Base-by-base conservation (phyloP, 2,329 filamentous ascomycete genomes). In the Boeremia lycopersici region DNA sequence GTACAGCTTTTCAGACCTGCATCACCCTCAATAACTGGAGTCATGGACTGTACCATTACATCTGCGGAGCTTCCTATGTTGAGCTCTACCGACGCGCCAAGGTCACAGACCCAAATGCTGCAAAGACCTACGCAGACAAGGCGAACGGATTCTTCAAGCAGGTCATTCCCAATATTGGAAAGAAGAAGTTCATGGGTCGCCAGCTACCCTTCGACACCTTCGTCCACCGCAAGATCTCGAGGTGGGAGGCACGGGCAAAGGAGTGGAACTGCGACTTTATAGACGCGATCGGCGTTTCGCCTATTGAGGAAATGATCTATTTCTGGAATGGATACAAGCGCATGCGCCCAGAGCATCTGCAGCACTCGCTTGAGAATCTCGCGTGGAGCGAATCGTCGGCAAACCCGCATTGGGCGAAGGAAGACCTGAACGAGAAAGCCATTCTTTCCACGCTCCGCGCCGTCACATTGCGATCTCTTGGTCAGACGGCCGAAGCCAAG, bases 171-270 rank as follows among this genome's bases (percentile, higher is more conserved):
- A 82, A 90, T 44, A 88, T 89, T 0, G 93, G 93, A 34, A 92
- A 90, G 77, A 96, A 96, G 77, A 86, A 86, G 35, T 91, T 99
- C 74, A 90, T 98, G 89, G 89, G 91, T 0, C 86, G 89, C 19
- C 91, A 96, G 67, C 80, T 98, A 10, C 95, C 95, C 0, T 92
- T 99, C 60, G 95, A 99, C 72, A 80, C 89, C 4, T 97, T 96
- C 66, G 86, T 95, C 11, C 81, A 84, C 47, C 86, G 92, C 53
- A 98, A 96, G 77, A 77, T 98, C 12, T 82, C 86, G 49, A 96
- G 96, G 74, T 97, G 93, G 93, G 89, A 96, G 67, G 85, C 86
- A 28, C 83, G 91, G 19, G 86, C 89, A 4, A 88, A 87, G 68
- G 79, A 83, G 40, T 84, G 87, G 74, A 80, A 82, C 2, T 71